Base-by-base conservation (phyloP, 768 basidiomycete genomes). In the Chiua virens region DNA sequence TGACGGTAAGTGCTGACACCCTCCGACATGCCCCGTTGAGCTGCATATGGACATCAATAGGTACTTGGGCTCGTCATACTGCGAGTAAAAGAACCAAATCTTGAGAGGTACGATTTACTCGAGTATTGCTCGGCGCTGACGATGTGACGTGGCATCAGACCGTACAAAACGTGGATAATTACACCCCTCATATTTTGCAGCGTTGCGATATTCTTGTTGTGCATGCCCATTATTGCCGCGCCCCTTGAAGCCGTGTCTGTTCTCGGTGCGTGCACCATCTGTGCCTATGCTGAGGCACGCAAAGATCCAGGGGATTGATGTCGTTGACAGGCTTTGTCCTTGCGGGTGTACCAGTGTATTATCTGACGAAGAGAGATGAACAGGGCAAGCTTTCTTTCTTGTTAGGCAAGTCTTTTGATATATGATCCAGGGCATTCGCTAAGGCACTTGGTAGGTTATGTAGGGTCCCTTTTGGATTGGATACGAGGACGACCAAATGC, bases 151-250 rank as follows among this genome's bases (percentile, higher is more conserved):
- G 21, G 46, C 25, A 18, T 5, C n/a, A 90, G 94, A 50, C 96
- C 96, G 2, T 98, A 98, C 66, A 89, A 83, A 61, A 89, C 92
- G 6, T 97, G 87, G 86, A 87, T 97, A 30, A 79, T 82, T 34
- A 98, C 96, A 0, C 96, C 96, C 2, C 73, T 98, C 27, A 83
- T 76, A 5, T 98, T 98, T 69, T 96, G 93, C 61, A 86, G 79
- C 28, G 92, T 93, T 39, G 51, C 55, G 5, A 27, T 64, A 50
- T 51, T 55, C 71, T 75, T 98, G 46, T 74, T 99, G 10, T 88
- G 86, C 61, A 96, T 99, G 92, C 94, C 95, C 2, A 77, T 96
- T 45, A 86, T 95, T 50, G 96, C 96, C 4, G 94, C 95, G 20
- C 96, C 96, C 8, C 72, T 86, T 14, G 88, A 96, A 66, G 93